Conservation (phyloP, 2,329 filamentous ascomycete genomes). For the Pyricularia grisea region DNA sequence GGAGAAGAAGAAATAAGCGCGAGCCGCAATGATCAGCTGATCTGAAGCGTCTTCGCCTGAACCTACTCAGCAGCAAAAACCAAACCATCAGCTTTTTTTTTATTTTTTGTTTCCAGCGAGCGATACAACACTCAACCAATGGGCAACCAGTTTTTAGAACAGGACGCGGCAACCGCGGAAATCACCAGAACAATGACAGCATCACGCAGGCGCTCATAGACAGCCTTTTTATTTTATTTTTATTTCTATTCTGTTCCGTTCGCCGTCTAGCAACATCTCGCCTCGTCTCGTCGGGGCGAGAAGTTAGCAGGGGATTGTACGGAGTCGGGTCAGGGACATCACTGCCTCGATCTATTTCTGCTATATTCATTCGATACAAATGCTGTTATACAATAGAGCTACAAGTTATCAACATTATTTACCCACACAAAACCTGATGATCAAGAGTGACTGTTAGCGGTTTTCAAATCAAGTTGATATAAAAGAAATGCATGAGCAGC, state of each 20-base stretch:
- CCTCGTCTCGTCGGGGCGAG: background rate
- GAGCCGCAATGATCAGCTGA: background rate
- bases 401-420: conserved; percentile 23
- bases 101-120: background rate
- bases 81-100: background rate
- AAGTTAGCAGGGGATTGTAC: background rate
- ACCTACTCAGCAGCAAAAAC: background rate
- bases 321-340: background rate
- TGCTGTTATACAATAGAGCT: background rate
- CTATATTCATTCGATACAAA: background rate
- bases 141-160: background rate
- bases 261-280: background rate
- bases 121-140: background rate
- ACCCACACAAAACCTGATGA: conserved; percentile 35
- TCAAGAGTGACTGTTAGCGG: background rate
- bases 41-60: background rate
- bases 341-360: background rate
- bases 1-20: conserved; percentile 20
- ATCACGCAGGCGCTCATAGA: background rate
- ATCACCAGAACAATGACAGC: background rate
- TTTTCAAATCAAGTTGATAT: background rate
- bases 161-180: background rate
- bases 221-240: background rate
- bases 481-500: background rate
- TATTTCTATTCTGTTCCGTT: background rate